Evolutionary conservation across 257 asterid species (phyloP).

Genomic region (Paulownia fortunei): DNA sequence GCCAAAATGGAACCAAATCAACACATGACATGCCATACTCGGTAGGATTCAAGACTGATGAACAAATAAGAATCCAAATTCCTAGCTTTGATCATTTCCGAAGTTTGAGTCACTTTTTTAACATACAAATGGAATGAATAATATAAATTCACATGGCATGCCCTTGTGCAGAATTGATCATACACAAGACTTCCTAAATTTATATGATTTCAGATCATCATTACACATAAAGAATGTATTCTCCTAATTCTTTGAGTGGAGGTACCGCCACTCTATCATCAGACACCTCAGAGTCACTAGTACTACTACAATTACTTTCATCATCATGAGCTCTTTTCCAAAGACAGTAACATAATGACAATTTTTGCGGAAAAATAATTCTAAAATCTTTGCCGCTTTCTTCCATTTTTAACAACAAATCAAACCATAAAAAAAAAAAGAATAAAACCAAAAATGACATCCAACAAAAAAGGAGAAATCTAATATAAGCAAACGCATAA

Average conservation of each 20-base stretch:
- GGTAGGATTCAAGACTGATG: not conserved
- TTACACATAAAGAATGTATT: not conserved
- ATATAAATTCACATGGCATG: not conserved
- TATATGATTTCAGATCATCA: slow-evolving; percentile 10
- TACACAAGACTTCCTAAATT: not conserved
- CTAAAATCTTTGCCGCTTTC: not conserved
- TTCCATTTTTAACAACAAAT: not conserved
- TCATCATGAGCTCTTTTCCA: not conserved
- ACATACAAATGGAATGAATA: not conserved
- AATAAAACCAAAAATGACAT: not conserved
- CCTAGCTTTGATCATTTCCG: not conserved
- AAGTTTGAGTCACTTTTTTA: not conserved
- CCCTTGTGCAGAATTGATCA: not conserved
- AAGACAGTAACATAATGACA: not conserved
- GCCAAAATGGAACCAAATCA: not conserved
- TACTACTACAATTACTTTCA: no score
- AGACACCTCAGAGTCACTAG: not conserved
- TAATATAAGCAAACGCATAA: not conserved
- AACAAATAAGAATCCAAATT: not conserved
- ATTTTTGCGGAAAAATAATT: not conserved
- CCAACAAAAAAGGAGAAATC: not conserved
- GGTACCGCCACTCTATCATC: not conserved
- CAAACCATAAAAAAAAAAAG: not conserved
- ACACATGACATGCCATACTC: not conserved
- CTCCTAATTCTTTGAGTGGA: not conserved